Percentiles rank a stretch among this genome's conserved stretches.
Evolutionary conservation across 2,329 filamentous ascomycete species (phyloP).

Genomic region (Phoma sp.): DNA sequence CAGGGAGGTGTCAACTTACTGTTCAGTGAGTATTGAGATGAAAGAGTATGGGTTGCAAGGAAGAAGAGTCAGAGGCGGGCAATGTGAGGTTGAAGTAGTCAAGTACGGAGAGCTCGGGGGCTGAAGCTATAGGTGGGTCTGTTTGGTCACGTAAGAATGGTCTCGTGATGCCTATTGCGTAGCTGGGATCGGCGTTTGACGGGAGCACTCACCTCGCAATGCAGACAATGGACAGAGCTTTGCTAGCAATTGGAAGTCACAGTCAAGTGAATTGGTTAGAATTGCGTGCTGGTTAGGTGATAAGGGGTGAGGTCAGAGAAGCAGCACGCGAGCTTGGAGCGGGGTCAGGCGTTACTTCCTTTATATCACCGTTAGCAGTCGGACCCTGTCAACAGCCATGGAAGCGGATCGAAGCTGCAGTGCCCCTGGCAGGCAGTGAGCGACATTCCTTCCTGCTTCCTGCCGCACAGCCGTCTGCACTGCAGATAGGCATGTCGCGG

Average conservation of each 20-base stretch:
- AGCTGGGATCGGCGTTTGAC: slow-evolving; percentile 18
- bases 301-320: slow-evolving; percentile 25
- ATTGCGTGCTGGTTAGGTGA: slow-evolving; percentile 6
- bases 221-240: slow-evolving; percentile 13
- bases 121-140: slow-evolving; percentile 36
- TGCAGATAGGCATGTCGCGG: background rate
- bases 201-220: slow-evolving; percentile 37
- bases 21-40: slow-evolving; percentile 26
- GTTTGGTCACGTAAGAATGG: slow-evolving; percentile 28
- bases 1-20: slow-evolving; percentile 35
- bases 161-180: slow-evolving; percentile 38
- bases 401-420: slow-evolving; percentile 12
- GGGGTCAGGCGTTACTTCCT: slow-evolving; percentile 18
- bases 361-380: slow-evolving; percentile 15
- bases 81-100: slow-evolving; percentile 36
- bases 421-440: slow-evolving; percentile 3
- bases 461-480: background rate
- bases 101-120: slow-evolving; percentile 33
- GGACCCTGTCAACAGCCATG: slow-evolving; percentile 6
- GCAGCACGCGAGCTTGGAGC: slow-evolving; percentile 20
- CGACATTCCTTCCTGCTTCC: slow-evolving; percentile 5
- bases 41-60: slow-evolving; percentile 25
- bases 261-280: background rate
- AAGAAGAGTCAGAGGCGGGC: slow-evolving; percentile 23
- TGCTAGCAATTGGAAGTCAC: background rate